Conservation (phyloP, 164 flowering plant species). For the Liquidambar formosana region DNA sequence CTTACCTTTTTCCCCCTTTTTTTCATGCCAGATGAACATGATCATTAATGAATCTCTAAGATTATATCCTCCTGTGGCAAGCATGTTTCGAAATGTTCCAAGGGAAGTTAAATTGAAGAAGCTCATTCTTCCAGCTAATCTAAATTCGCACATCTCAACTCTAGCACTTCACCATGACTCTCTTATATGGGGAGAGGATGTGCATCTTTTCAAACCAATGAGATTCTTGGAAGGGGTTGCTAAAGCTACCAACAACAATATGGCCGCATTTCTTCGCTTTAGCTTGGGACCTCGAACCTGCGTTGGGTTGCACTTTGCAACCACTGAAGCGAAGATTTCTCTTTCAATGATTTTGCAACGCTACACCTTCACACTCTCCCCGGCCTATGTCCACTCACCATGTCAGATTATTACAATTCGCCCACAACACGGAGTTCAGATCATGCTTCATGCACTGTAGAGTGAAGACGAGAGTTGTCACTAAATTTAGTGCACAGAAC, state of each 20-base stretch:
- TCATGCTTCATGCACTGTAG: conserved; percentile 18
- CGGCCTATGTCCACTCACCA: conserved; percentile 39
- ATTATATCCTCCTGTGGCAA: too few species aligned
- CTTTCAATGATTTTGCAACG: conserved; percentile 46
- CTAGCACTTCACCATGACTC: conserved; percentile 37
- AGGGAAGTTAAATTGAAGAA: too few species aligned
- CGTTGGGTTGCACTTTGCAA: conserved; percentile 45
- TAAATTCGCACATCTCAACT: not conserved
- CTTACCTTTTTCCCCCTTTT: too few species aligned
- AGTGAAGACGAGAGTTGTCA: too few species aligned
- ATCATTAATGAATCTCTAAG: too few species aligned
- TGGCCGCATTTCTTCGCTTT: conserved; percentile 12
- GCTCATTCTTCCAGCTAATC: too few species aligned
- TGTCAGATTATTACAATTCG: conserved; percentile 14
- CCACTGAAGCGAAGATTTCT: conserved; percentile 35
- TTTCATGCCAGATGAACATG: not conserved
- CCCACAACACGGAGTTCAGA: conserved; percentile 38
- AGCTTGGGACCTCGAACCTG: conserved; percentile 48
- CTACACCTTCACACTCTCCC: conserved; percentile 35
- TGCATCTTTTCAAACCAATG: conserved; percentile 48
- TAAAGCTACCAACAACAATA: conserved; percentile 21
- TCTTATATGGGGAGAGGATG: conserved; percentile 52
- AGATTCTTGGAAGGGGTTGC: conserved; percentile 50
- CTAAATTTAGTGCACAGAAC: too few species aligned
- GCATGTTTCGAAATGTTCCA: too few species aligned